Percentiles rank a stretch among this genome's conserved stretches.
These are phyloP conservation scores for Eutypella sp. DNA, from an alignment of 2,329 filamentous ascomycete genomes.

Conservation along the genomic window DNA sequence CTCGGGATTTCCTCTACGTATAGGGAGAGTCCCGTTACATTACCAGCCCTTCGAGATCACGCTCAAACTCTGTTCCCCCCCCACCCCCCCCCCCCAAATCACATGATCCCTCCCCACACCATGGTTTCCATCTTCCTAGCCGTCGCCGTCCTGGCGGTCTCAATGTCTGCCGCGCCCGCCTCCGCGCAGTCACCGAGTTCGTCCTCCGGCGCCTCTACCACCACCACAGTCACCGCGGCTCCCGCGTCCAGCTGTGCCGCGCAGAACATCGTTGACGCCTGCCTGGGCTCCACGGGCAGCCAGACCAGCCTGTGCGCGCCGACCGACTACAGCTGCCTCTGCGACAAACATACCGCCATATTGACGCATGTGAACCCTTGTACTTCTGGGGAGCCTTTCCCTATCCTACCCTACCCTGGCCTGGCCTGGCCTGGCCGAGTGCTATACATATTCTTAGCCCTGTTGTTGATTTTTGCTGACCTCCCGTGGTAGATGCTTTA, in stretches of 20 bases:
- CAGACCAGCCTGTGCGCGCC: constrained; percentile 28
- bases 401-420: no score
- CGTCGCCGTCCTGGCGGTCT: constrained; percentile 18
- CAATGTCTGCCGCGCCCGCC: constrained; percentile 6
- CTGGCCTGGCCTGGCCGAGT: no score
- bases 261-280: constrained; percentile 32
- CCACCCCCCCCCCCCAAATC: no score
- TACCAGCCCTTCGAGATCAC: constrained; percentile 17
- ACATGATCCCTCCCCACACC: constrained; percentile 6
- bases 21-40: neutral
- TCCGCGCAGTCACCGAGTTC: constrained; percentile 8
- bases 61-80: no score
- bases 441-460: no score
- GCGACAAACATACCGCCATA: constrained; percentile 48
- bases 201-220: constrained; percentile 4
- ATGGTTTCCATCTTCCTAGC: constrained; percentile 22
- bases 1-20: no score
- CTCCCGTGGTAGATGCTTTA: constrained; percentile 50
- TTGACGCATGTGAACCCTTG: constrained; percentile 46
- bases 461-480: no score
- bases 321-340: constrained; percentile 45
- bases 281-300: constrained; percentile 29
- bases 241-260: constrained; percentile 32
- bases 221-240: no score
- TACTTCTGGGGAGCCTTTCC: no score